A percentile compares a stretch with the other conserved stretches of the same genome.
Conservation (phyloP, 441 rosid species). For the Erodium texanum region DNA sequence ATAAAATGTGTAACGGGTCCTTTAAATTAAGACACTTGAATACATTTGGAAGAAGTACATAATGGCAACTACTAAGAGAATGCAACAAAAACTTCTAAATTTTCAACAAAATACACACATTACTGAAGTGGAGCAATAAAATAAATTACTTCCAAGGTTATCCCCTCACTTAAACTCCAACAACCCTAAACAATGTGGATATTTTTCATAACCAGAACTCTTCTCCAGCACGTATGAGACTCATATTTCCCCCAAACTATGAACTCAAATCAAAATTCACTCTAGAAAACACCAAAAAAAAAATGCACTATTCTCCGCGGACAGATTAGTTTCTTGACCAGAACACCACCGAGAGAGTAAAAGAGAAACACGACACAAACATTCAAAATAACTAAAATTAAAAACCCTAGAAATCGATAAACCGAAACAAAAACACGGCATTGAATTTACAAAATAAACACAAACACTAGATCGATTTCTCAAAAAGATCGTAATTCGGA, state of each 20-base stretch:
- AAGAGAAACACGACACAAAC: background rate
- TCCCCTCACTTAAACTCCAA: background rate
- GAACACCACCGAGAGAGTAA: background rate
- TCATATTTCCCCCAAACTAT: background rate
- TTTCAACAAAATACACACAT: background rate
- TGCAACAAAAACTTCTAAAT: background rate
- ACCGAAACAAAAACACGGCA: background rate
- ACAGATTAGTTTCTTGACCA: background rate
- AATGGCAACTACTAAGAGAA: background rate
- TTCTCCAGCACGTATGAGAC: background rate
- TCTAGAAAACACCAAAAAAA: background rate
- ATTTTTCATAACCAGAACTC: background rate
- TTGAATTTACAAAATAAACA: background rate
- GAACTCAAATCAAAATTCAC: background rate
- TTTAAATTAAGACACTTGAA: background rate
- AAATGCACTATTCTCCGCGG: background rate
- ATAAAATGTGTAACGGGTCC: background rate
- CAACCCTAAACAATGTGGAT: slow-evolving; percentile 3
- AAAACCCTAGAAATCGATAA: slow-evolving; percentile 1
- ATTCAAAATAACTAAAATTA: background rate
- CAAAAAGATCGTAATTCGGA: background rate
- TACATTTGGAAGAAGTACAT: background rate
- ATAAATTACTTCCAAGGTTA: background rate
- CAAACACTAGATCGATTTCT: background rate
- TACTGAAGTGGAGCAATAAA: background rate